Evolutionary conservation across 257 asterid genomes (phyloP).

Genomic region (Perilla frutescens): DNA sequence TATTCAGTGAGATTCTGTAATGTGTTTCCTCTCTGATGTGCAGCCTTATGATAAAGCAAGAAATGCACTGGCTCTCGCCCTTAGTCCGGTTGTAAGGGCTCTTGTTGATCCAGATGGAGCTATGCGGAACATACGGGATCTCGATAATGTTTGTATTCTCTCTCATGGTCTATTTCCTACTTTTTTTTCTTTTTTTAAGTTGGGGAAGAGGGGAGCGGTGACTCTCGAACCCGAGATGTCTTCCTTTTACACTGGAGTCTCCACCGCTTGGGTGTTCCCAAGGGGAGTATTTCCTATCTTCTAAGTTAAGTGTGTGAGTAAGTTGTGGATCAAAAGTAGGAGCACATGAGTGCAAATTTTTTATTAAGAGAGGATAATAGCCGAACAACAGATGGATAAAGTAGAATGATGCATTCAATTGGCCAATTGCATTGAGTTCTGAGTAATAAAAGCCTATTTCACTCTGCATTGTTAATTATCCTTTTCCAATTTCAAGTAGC

Average conservation of each 20-base stretch:
- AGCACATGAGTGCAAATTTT: neutral
- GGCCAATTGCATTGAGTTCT: neutral
- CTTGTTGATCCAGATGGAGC: constrained; percentile 99
- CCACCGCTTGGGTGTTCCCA: too few species aligned
- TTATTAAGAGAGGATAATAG: neutral
- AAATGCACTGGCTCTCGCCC: constrained; percentile 97
- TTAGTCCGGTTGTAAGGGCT: constrained; percentile 98
- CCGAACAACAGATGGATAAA: neutral
- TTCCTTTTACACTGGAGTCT: too few species aligned
- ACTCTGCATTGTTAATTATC: neutral
- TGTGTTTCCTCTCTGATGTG: constrained; percentile 37
- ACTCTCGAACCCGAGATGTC: too few species aligned
- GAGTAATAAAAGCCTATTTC: neutral
- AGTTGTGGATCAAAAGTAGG: constrained; percentile 5
- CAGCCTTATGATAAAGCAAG: constrained; percentile 95
- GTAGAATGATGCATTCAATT: constrained; percentile 13
- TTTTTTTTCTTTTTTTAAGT: neutral
- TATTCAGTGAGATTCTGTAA: constrained; percentile 21
- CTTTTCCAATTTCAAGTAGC: too few species aligned
- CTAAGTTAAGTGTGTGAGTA: constrained; percentile 15
- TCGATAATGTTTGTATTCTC: constrained; percentile 70
- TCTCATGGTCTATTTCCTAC: constrained; percentile 26
- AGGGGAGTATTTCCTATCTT: neutral
- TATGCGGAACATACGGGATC: constrained; percentile 70
- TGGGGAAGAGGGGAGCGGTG: too few species aligned